Percentiles rank a stretch among this genome's conserved stretches.
Conservation (phyloP, 441 rosid genomes). For the Brassica hybrid region DNA sequence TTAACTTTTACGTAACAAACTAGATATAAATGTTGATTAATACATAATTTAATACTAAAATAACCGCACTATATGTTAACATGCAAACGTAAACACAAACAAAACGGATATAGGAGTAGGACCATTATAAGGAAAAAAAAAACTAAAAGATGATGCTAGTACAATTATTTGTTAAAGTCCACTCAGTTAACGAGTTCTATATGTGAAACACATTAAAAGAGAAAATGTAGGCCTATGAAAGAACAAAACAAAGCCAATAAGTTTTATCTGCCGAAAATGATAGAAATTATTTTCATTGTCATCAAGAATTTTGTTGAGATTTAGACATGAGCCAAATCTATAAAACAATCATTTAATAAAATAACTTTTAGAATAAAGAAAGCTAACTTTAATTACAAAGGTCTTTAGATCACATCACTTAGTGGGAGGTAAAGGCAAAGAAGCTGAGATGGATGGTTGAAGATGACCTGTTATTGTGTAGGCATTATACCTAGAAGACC, state of each 20-base stretch:
- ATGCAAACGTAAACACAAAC: neutral
- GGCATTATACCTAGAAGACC: conserved; percentile 28
- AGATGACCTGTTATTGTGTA: conserved; percentile 13
- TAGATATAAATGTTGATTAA: neutral
- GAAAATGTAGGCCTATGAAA: conserved; percentile 7
- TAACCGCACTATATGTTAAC: neutral
- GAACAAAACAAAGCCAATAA: conserved; percentile 32
- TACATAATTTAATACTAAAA: neutral
- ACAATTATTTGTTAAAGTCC: conserved; percentile 37
- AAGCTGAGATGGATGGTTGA: conserved; percentile 32
- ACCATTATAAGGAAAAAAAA: conserved; percentile 14
- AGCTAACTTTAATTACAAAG: conserved; percentile 5
- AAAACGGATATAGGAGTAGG: conserved; percentile 9
- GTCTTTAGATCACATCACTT: conserved; percentile 38
- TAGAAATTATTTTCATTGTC: conserved; percentile 17
- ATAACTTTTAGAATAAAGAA: conserved; percentile 11
- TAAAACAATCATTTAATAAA: conserved; percentile 17
- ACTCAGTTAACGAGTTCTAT: conserved; percentile 34
- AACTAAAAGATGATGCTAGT: conserved; percentile 14
- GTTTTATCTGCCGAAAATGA: conserved; percentile 21
- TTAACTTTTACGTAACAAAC: neutral
- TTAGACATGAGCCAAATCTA: conserved; percentile 37
- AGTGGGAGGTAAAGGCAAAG: conserved; percentile 30
- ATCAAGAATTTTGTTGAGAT: conserved; percentile 34
- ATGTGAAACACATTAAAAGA: conserved; percentile 38